Conservation (phyloP, 306 rosid species). For the Prinsepia uniflora region DNA sequence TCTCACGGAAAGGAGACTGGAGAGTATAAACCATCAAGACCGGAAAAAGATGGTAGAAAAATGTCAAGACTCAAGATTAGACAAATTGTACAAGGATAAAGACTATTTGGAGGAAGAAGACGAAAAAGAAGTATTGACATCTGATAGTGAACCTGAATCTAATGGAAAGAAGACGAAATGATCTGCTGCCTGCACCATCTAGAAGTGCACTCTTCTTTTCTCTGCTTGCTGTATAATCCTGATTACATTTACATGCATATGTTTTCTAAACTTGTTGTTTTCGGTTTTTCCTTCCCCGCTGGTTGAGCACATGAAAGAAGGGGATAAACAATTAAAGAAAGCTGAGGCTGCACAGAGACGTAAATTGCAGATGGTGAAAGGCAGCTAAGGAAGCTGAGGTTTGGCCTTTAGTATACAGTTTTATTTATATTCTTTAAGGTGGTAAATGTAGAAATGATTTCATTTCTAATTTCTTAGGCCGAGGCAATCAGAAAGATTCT, state of each 20-base stretch:
- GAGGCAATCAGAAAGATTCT: conserved; percentile 63
- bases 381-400: conserved; percentile 64
- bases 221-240: background rate
- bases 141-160: conserved; percentile 34
- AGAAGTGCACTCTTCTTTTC: conserved; percentile 29
- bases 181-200: conserved; percentile 24
- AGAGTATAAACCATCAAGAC: conserved; percentile 15
- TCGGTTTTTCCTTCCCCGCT: conserved; percentile 13
- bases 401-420: conserved; percentile 17
- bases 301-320: conserved; percentile 39
- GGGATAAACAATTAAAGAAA: conserved; percentile 55
- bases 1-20: conserved; percentile 5
- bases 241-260: background rate
- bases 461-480: conserved; percentile 35
- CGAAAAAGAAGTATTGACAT: conserved; percentile 26
- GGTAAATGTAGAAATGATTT: conserved; percentile 10
- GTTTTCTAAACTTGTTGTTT: conserved; percentile 19
- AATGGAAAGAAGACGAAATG: conserved; percentile 35
- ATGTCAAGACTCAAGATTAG: conserved; percentile 29
- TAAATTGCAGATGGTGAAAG: conserved; percentile 48
- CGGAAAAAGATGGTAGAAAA: conserved; percentile 22
- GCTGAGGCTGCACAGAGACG: conserved; percentile 60
- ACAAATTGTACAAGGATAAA: conserved; percentile 20
- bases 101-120: conserved; percentile 37
- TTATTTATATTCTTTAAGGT: conserved; percentile 3